Base-by-base conservation (phyloP, 2,329 filamentous ascomycete genomes). In the Clonostachys byssicola region DNA sequence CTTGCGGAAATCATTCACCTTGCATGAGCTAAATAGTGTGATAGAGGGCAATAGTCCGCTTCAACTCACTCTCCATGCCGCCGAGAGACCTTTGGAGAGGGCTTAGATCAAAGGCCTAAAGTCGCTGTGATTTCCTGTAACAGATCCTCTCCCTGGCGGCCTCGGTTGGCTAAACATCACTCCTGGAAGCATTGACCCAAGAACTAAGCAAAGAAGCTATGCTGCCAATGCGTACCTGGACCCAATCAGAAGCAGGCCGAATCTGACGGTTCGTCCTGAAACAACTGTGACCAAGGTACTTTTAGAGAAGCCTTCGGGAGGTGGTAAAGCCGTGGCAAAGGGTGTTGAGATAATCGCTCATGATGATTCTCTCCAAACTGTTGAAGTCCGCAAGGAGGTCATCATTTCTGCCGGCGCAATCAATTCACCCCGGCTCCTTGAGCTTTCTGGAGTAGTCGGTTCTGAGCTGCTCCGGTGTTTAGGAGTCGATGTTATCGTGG, bases 401-500 rank as follows among this genome's bases (percentile, higher is more conserved):
- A 66, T 75, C 23, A 41, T 77, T 5, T 60, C 63, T 2, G 69
- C 67, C 6, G 72, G 73, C 3, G 56, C 65, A 2, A 62, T 74
- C 50, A 65, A 71, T 45, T 64, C 65, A 1, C 70, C 73, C 5
- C 60, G 66, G n/a, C 54, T 76, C 23, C 62, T 76, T 5, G 66
- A 75, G 51, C 58, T 72, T 7, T 73, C 68, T 3, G 68, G 70
- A 3, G 60, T 74, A 42, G 71, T 71, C 17, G 51, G 60, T 8
- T 55, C 53, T 23, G 50, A 49, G 3, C 56, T 70, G 5, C 57
- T 75, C 1, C 51, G 59, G 14, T 54, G 58, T 44, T 56, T 60
- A 6, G 59, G 56, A 4, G 59, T 68, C 13, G 49, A 60, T 5
- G 51, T 64, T 4, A 46, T 68, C 6, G 55, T 65, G 6, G 56